Conservation (phyloP, 2,329 filamentous ascomycete genomes). For the Pestalotiopsis sp. region DNA sequence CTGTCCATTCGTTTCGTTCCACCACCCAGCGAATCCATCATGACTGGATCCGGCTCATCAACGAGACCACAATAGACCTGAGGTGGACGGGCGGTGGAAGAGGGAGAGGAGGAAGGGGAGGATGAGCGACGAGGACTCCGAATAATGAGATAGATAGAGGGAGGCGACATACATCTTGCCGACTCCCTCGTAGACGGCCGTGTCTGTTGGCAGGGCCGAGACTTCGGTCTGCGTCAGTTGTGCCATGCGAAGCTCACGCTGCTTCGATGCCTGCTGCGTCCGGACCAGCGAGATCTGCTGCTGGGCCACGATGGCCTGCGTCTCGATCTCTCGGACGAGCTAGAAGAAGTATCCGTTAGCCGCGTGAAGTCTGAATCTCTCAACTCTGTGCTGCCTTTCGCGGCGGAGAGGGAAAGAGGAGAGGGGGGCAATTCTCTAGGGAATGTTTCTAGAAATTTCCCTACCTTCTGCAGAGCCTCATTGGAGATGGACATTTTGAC, state of each 20-base stretch:
- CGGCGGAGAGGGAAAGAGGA: background rate
- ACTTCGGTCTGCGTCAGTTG: conserved; percentile 87
- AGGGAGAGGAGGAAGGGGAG: background rate
- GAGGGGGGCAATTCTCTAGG: background rate
- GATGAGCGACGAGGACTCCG: background rate
- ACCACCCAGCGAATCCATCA: background rate
- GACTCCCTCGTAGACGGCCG: conserved; percentile 89
- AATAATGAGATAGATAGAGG: background rate
- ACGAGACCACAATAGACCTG: conserved; percentile 9
- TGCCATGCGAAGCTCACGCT: conserved; percentile 85
- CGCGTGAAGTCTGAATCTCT: background rate
- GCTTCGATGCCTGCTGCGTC: conserved; percentile 81
- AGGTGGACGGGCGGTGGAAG: conserved; percentile 11
- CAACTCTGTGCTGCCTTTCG: background rate
- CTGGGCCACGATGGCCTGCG: conserved; percentile 83
- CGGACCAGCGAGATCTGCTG: conserved; percentile 89
- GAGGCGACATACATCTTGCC: conserved; percentile 81
- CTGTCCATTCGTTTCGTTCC: background rate
- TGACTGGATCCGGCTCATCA: background rate
- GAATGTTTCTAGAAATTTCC: conserved; percentile 13
- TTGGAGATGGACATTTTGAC: conserved; percentile 70
- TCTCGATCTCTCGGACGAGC: conserved; percentile 93
- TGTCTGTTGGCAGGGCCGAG: conserved; percentile 71
- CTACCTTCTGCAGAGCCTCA: conserved; percentile 89
- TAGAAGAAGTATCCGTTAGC: conserved; percentile 37